Evolutionary conservation across 371 early-diverging fungal species (phyloP), one percentile per base, ranked within the genome.

Genomic region (Batkoa obscura): DNA sequence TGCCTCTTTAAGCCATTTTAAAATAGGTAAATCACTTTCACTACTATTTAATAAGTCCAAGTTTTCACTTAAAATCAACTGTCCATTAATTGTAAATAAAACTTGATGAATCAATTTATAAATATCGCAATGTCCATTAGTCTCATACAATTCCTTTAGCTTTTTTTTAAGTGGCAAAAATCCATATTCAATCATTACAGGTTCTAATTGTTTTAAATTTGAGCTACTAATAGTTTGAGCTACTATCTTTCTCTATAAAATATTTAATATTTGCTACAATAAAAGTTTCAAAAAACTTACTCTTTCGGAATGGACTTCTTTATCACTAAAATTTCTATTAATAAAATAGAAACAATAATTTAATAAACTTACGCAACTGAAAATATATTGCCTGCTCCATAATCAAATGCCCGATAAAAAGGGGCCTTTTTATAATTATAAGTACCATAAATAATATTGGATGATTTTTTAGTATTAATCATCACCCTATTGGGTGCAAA

Each of bases 31-130:
- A 23, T 55, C 58, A 10, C 67, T 65, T 5, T 61, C 56, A 31
- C 68, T 64, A n/a, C n/a, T n/a, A n/a, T n/a, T n/a, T n/a, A n/a
- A 77, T 53, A 67, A 75, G 66, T 17, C 69, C 62, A 49, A 77
- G 2, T 67, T 59, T 17, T 63, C 56, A 0, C 75, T 72, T 59
- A 77, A 75, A 8, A 69, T 72, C 0, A 73, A 68, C 33, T 66
- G 62, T 0, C 76, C 75, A 56, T 74, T 70, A 4, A 75, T 61
- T 60, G 75, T 75, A 3, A 61, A 37, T 31, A 54, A 13, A 32
- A 31, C 17, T n/a, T 39, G 47, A 38, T 61, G 58, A 13, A 61
- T 3, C 4, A 54, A 31, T 1, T 39, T 15, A 36, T 53, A 53
- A 43, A 61, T 52, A 43, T 61, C 58, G 9, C n/a, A n/a, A n/a